Evolutionary conservation across 768 basidiomycete species (phyloP).

Genomic region (Melanogaster broomeanus): DNA sequence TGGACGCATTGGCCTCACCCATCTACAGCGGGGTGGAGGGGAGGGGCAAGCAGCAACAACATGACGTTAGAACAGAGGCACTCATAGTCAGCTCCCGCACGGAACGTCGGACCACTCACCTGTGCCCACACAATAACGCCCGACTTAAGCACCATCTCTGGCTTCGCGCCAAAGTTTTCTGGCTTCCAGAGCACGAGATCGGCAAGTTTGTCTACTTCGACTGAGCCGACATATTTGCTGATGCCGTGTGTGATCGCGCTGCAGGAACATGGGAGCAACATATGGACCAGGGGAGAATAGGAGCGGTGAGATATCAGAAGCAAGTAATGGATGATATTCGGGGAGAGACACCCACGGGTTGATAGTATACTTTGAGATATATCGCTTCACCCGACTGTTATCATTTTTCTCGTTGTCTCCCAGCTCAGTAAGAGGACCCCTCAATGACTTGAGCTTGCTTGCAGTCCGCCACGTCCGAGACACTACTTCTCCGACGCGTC

Average conservation of each 20-base stretch:
- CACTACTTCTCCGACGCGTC: conserved; percentile 92
- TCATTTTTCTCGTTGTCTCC: conserved; percentile 51
- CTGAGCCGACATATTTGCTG: conserved; percentile 80
- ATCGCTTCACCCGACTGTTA: conserved; percentile 92
- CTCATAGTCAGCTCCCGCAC: not conserved
- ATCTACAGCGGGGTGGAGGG: conserved; percentile 49
- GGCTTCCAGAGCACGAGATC: conserved; percentile 97
- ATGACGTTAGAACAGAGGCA: no score
- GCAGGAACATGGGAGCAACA: conserved; percentile 1
- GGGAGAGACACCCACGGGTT: conserved; percentile 72
- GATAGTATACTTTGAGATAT: conserved; percentile 94
- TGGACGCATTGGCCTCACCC: conserved; percentile 96
- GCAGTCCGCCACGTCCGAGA: conserved; percentile 96
- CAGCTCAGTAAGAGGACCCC: conserved; percentile 69
- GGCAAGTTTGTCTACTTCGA: conserved; percentile 81
- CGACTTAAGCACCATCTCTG: conserved; percentile 93
- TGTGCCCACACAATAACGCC: conserved; percentile 92
- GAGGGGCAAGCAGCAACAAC: no score
- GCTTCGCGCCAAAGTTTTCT: conserved; percentile 88
- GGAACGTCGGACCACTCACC: conserved; percentile 44
- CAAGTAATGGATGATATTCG: not conserved
- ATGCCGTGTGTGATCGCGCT: conserved; percentile 96
- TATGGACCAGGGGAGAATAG: not conserved
- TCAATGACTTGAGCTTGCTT: conserved; percentile 84
- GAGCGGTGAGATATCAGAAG: not conserved